Conservation (phyloP, 2,329 filamentous ascomycete genomes). For the Cercospora brassicicola region DNA sequence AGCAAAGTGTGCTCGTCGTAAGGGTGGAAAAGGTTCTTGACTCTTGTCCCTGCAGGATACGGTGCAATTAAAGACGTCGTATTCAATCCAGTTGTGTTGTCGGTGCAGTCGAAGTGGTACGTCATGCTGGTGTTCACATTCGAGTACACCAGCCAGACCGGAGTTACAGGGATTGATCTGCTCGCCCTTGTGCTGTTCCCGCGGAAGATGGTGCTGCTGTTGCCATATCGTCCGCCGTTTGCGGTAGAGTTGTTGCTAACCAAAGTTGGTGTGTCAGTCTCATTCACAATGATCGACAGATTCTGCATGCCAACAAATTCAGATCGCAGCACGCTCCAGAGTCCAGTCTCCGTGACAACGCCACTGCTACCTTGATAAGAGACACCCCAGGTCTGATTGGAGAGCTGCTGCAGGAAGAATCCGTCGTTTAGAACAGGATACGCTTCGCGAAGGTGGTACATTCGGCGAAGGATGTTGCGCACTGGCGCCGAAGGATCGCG, state of each 20-base stretch:
- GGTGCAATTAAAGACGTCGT: slow-evolving; percentile 55
- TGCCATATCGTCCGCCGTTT: background rate
- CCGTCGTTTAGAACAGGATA: slow-evolving; percentile 61
- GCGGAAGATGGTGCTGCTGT: background rate
- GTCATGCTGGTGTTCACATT: slow-evolving; percentile 49
- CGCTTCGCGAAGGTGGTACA: slow-evolving; percentile 59
- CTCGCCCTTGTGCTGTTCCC: background rate
- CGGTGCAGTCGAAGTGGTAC: slow-evolving; percentile 59
- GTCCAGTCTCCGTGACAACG: slow-evolving; percentile 54
- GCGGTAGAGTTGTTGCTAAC: background rate
- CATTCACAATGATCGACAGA: slow-evolving; percentile 45
- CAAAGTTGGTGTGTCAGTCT: background rate
- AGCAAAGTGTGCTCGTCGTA: slow-evolving; percentile 55
- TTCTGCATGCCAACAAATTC: slow-evolving; percentile 50
- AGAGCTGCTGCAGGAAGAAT: slow-evolving; percentile 55
- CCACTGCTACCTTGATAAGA: slow-evolving; percentile 53
- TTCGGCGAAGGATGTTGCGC: slow-evolving; percentile 59
- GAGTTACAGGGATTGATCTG: slow-evolving; percentile 37
- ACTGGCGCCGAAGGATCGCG: slow-evolving; percentile 61
- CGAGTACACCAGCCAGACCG: slow-evolving; percentile 52
- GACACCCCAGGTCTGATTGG: slow-evolving; percentile 54
- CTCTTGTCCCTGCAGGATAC: slow-evolving; percentile 53
- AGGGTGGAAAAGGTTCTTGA: slow-evolving; percentile 62
- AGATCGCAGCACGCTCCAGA: slow-evolving; percentile 60
- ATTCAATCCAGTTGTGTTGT: slow-evolving; percentile 33